phyloP scores from a whole-genome alignment of 495 filamentous ascomycete genomes.

The Lichenothelia convexa region DNA sequence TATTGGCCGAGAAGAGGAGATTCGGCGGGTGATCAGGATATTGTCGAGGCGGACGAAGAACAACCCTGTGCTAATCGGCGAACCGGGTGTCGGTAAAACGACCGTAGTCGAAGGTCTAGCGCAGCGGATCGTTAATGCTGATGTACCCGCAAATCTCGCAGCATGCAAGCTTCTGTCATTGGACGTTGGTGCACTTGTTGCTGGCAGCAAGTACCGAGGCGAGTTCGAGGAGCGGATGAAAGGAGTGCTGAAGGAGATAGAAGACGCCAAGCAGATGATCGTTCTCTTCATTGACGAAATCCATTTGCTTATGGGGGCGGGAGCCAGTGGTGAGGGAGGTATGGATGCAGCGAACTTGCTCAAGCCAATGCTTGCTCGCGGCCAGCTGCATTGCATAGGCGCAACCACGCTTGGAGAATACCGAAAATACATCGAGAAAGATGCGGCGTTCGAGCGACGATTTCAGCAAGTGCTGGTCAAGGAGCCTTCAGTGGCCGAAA shows the following conservation, averaged over 20 bases:
- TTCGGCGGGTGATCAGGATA: slow-evolving; percentile 82
- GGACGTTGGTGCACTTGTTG: slow-evolving; percentile 86
- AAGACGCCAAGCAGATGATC: slow-evolving; percentile 91
- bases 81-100: slow-evolving; percentile 96
- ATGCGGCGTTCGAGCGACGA: slow-evolving; percentile 89
- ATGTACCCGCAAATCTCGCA: slow-evolving; percentile 89
- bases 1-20: slow-evolving; percentile 94
- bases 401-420: slow-evolving; percentile 91
- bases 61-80: slow-evolving; percentile 89
- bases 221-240: slow-evolving; percentile 99
- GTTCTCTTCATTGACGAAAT: slow-evolving; percentile 95
- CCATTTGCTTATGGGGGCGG: slow-evolving; percentile 94
- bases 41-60: slow-evolving; percentile 92
- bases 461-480: slow-evolving; percentile 97
- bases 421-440: slow-evolving; percentile 98
- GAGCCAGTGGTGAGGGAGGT: slow-evolving; percentile 79
- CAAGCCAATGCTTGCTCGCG: slow-evolving; percentile 92
- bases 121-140: slow-evolving; percentile 81
- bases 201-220: slow-evolving; percentile 92
- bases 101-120: slow-evolving; percentile 97
- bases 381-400: slow-evolving; percentile 93
- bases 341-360: slow-evolving; percentile 97
- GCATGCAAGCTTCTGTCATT: slow-evolving; percentile 85
- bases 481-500: slow-evolving; percentile 74
- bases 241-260: slow-evolving; percentile 90